Evolutionary conservation across 2,329 filamentous ascomycete species (phyloP), one percentile per base, ranked within the genome.

Genomic region (Metarhizium sp.): DNA sequence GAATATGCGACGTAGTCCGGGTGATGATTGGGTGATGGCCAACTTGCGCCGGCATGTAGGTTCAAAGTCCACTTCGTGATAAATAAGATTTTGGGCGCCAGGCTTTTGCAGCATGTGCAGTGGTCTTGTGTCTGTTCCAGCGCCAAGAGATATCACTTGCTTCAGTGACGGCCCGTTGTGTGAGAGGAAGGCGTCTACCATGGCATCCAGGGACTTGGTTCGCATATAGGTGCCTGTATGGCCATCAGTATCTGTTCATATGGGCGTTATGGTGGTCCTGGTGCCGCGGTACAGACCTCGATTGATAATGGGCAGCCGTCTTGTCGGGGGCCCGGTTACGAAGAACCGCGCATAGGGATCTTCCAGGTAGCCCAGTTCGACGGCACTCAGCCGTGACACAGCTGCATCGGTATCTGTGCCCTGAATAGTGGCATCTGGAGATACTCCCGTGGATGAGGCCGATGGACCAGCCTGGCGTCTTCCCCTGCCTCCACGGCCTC

Each of bases 11-110:
- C 70, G 66, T 43, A 80, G 64, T 2, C 58, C 56, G 0, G 76
- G 72, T 0, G 78, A 75, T 29, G 77, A 74, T 62, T 80, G 70
- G 6, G 79, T 72, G 3, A 73, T 73, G 53, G 70, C 70, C 47
- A 87, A 78, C 71, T 92, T 96, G 46, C 79, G 77, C 2, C 74
- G 67, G n/a, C 84, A 85, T 54, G 92, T 91, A 25, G 79, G 71
- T 0, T 87, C 79, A 64, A 97, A 97, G 70, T 99, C 94, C 55
- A 99, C 76, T 69, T 99, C 94, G 69, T 97, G 92, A 69, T 97
- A 99, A 56, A 87, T 68, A 18, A 96, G 69, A 13, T 70, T 64
- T 14, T 64, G 55, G 5, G 64, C 59, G 6, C 58, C 53, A 0
- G 74, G 68, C 16, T 73, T 67, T 8, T 80, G 71, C 57, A 88